phyloP scores from a whole-genome alignment of 805 yeast genomes.

The Candida saitoana region DNA sequence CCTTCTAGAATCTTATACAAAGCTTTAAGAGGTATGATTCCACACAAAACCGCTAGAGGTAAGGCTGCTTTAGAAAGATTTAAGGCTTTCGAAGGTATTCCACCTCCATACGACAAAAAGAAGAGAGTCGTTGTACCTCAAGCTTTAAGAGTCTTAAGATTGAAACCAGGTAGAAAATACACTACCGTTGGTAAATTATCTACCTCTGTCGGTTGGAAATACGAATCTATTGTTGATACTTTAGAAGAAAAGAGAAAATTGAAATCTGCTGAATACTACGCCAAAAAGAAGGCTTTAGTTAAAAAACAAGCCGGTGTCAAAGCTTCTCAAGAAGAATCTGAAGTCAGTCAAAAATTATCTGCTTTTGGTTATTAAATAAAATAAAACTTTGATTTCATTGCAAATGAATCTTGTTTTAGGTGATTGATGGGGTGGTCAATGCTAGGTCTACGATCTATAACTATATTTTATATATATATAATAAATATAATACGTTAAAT shows the following conservation, averaged over 20 bases:
- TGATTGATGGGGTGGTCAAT: not conserved
- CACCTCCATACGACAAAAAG: slow-evolving; percentile 99
- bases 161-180: slow-evolving; percentile 99
- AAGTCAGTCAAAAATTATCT: slow-evolving; percentile 90
- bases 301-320: slow-evolving; percentile 87
- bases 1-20: slow-evolving; percentile 99
- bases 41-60: slow-evolving; percentile 99
- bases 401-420: too few relatives aligned
- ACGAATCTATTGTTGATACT: slow-evolving; percentile 95
- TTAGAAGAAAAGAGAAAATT: slow-evolving; percentile 99
- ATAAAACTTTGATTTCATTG: too few relatives aligned
- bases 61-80: slow-evolving; percentile 99
- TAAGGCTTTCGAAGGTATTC: slow-evolving; percentile 99
- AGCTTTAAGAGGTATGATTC: slow-evolving; percentile 98
- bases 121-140: slow-evolving; percentile 99
- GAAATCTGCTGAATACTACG: slow-evolving; percentile 98
- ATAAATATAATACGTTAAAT: not conserved
- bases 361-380: slow-evolving; percentile 89
- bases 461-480: not conserved
- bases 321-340: slow-evolving; percentile 83
- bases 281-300: slow-evolving; percentile 94
- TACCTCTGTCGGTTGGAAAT: slow-evolving; percentile 98
- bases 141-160: slow-evolving; percentile 98
- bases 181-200: slow-evolving; percentile 96
- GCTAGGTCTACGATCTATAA: not conserved